These are phyloP conservation scores for Aspergillus pseudoviridinutans DNA, from an alignment of 2,329 filamentous ascomycete genomes.

Conservation along the genomic window DNA sequence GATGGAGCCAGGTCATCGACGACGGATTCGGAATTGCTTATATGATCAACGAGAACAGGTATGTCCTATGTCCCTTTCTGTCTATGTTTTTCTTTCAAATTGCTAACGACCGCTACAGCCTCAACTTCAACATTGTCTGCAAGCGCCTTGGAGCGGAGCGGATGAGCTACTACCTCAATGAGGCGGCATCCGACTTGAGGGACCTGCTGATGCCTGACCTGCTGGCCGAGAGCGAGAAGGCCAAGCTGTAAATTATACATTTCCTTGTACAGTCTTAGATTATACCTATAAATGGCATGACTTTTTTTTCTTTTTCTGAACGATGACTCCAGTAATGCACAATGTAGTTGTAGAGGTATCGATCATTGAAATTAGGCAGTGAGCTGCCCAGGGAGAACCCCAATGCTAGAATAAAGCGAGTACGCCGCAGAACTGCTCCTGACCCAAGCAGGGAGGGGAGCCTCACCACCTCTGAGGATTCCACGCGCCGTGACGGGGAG, in stretches of 20 bases:
- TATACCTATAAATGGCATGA: not conserved
- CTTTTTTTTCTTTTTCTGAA: not conserved
- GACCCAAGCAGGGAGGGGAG: no score
- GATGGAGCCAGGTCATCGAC: constrained; percentile 97
- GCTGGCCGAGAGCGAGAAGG: constrained; percentile 64
- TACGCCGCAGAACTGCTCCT: no score
- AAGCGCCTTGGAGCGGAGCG: constrained; percentile 86
- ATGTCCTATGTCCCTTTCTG: constrained; percentile 22
- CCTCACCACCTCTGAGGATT: no score
- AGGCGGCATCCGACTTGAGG: constrained; percentile 85
- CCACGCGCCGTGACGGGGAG: no score
- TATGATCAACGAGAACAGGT: constrained; percentile 99
- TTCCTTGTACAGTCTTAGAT: not conserved
- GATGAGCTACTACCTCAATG: constrained; percentile 95
- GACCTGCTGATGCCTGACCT: constrained; percentile 79
- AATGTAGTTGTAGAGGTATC: not conserved
- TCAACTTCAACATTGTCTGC: constrained; percentile 97
- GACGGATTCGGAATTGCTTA: constrained; percentile 96
- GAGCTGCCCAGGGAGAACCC: no score
- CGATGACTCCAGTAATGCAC: no score
- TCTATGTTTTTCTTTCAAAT: not conserved
- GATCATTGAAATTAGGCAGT: not conserved
- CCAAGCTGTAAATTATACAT: constrained; percentile 66
- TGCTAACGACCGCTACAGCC: constrained; percentile 47
- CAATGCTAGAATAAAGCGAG: no score